Evolutionary conservation across 2,329 filamentous ascomycete species (phyloP).

Genomic region (Stachybotrys elegans): DNA sequence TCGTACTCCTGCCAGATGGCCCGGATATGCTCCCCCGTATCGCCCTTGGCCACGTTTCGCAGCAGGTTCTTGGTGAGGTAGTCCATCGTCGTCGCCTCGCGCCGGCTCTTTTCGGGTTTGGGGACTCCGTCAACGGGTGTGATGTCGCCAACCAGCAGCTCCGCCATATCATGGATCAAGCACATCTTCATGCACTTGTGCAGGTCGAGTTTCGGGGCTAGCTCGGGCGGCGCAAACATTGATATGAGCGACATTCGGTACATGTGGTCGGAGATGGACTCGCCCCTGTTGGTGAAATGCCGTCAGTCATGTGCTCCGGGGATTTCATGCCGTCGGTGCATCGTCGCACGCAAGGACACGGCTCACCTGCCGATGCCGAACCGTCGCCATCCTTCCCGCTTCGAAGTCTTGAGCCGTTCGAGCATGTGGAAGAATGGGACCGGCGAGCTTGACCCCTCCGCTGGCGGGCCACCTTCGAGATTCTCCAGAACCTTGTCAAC

Average conservation of each 20-base stretch:
- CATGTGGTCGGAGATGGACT: conserved; percentile 98
- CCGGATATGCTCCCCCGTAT: conserved; percentile 64
- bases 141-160: conserved; percentile 91
- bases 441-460: conserved; percentile 63
- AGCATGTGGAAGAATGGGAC: conserved; percentile 92
- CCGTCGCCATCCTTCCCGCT: conserved; percentile 91
- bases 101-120: conserved; percentile 83
- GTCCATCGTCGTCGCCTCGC: conserved; percentile 88
- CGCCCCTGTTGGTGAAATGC: conserved; percentile 61
- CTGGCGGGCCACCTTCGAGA: conserved; percentile 50
- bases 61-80: conserved; percentile 73
- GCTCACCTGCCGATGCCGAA: conserved; percentile 65
- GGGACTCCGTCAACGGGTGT: conserved; percentile 83
- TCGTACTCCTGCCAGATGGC: conserved; percentile 95
- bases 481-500: conserved; percentile 60
- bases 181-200: conserved; percentile 90
- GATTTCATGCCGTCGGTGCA: not conserved
- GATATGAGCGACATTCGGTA: conserved; percentile 98
- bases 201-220: conserved; percentile 69
- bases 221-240: conserved; percentile 77
- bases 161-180: conserved; percentile 95
- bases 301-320: conserved; percentile 3
- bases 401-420: conserved; percentile 90
- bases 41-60: conserved; percentile 67
- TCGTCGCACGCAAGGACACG: too few relatives aligned